A percentile compares a stretch with the other conserved stretches of the same genome.
Conservation (phyloP, 768 basidiomycete species). For the Neoboletus subvelutipes region DNA sequence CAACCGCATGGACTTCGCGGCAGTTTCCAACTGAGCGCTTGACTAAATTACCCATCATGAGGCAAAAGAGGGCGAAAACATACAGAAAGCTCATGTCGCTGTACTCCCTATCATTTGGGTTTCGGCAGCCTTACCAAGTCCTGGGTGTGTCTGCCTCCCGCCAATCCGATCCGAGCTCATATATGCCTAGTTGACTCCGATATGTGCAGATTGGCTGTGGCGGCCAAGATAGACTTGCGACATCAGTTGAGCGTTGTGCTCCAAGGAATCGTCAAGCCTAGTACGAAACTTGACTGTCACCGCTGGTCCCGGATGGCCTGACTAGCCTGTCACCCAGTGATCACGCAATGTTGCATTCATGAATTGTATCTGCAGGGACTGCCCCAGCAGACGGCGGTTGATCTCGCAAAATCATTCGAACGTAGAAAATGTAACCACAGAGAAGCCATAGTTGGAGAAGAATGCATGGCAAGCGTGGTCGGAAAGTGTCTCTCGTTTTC, state of each 20-base stretch:
- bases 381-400: conserved; percentile 69
- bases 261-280: conserved; percentile 87
- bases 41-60: conserved; percentile 50
- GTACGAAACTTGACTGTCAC: conserved; percentile 48
- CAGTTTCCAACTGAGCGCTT: not conserved
- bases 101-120: conserved; percentile 84
- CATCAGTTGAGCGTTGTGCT: conserved; percentile 76
- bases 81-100: conserved; percentile 94
- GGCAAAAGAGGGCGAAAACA: conserved; percentile 92
- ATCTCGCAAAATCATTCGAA: conserved; percentile 92
- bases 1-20: too few species aligned
- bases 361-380: conserved; percentile 87
- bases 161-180: conserved; percentile 5
- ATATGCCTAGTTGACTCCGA: conserved; percentile 71
- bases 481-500: conserved; percentile 44
- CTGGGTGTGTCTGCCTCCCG: conserved; percentile 54
- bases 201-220: conserved; percentile 68
- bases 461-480: conserved; percentile 78
- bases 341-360: conserved; percentile 96
- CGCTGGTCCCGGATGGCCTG: conserved; percentile 20
- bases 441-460: conserved; percentile 79
- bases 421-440: conserved; percentile 93
- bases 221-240: conserved; percentile 70
- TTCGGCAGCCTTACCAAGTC: conserved; percentile 92
- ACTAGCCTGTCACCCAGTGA: conserved; percentile 73